Conservation (phyloP, 2,329 filamentous ascomycete genomes). For the Reticulascus tulasneorum region DNA sequence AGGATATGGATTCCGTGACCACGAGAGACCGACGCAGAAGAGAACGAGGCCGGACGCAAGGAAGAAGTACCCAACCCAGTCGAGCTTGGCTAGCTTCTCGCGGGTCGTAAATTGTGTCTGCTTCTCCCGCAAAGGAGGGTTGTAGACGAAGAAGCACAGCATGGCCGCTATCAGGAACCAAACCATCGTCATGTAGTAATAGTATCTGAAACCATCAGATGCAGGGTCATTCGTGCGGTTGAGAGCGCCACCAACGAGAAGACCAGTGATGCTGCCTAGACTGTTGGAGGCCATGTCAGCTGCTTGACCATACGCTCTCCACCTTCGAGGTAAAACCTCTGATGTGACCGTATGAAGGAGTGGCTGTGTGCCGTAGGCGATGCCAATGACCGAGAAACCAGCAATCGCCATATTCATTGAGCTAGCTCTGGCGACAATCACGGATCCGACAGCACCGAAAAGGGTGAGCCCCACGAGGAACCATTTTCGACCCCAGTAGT, state of each 20-base stretch:
- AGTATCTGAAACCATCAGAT: slow-evolving; percentile 31
- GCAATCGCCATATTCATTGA: slow-evolving; percentile 31
- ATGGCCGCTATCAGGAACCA: slow-evolving; percentile 22
- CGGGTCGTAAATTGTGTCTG: slow-evolving; percentile 21
- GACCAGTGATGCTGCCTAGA: slow-evolving; percentile 34
- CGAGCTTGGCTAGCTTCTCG: slow-evolving; percentile 30
- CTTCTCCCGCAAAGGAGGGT: slow-evolving; percentile 23
- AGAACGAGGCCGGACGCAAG: slow-evolving; percentile 30
- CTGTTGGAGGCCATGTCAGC: slow-evolving; percentile 24
- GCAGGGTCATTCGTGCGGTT: slow-evolving; percentile 23
- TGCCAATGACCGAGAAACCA: slow-evolving; percentile 29
- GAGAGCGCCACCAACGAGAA: slow-evolving; percentile 30
- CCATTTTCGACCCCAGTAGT: slow-evolving; percentile 39
- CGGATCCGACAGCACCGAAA: slow-evolving; percentile 27
- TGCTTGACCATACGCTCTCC: slow-evolving; percentile 29
- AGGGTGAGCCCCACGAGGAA: slow-evolving; percentile 31
- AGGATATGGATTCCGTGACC: slow-evolving; percentile 32
- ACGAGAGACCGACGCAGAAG: slow-evolving; percentile 34
- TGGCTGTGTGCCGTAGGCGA: slow-evolving; percentile 32
- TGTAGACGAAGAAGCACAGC: slow-evolving; percentile 26
- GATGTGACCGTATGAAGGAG: slow-evolving; percentile 33
- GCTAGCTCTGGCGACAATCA: slow-evolving; percentile 30
- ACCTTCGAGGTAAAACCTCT: slow-evolving; percentile 27
- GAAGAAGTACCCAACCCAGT: slow-evolving; percentile 34
- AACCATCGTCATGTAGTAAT: slow-evolving; percentile 29